Evolutionary conservation across 1,284 basidiomycete genomes (phyloP).

Genomic region (Megacollybia platyphylla): DNA sequence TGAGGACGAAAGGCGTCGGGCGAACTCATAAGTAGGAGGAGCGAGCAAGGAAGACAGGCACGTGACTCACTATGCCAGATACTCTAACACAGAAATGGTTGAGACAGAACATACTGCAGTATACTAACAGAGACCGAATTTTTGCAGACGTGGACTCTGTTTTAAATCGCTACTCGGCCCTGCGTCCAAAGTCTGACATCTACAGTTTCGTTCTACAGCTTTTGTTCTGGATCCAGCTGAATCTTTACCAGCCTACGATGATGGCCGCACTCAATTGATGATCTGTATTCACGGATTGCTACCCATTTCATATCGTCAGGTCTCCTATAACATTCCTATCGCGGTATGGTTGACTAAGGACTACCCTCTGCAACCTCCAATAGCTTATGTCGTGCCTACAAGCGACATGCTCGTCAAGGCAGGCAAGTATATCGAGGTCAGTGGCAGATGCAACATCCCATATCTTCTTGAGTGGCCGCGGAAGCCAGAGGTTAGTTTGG

Average conservation of each 20-base stretch:
- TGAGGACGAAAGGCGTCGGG: slow-evolving; percentile 3
- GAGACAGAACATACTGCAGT: slow-evolving; percentile 53
- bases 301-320: slow-evolving; percentile 69
- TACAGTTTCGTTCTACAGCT: slow-evolving; percentile 1
- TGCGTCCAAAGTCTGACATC: slow-evolving; percentile 12
- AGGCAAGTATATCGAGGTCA: slow-evolving; percentile 69
- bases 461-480: slow-evolving; percentile 71
- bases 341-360: slow-evolving; percentile 79
- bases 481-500: slow-evolving; percentile 65
- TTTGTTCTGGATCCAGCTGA: slow-evolving; percentile 20
- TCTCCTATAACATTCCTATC: slow-evolving; percentile 90
- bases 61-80: slow-evolving; percentile 7
- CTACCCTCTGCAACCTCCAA: slow-evolving; percentile 73
- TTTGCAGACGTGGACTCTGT: slow-evolving; percentile 54
- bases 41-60: not conserved
- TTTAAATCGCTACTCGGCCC: slow-evolving; percentile 36
- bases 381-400: slow-evolving; percentile 94
- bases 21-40: not conserved
- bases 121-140: slow-evolving; percentile 43
- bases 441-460: slow-evolving; percentile 59
- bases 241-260: slow-evolving; percentile 45
- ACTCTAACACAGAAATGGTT: slow-evolving; percentile 56
- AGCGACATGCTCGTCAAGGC: slow-evolving; percentile 82
- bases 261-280: slow-evolving; percentile 85
- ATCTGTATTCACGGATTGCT: slow-evolving; percentile 86